Evolutionary conservation across 257 asterid genomes (phyloP), one percentile per base, ranked within the genome.

Genomic region (Gardenia jasminoides): DNA sequence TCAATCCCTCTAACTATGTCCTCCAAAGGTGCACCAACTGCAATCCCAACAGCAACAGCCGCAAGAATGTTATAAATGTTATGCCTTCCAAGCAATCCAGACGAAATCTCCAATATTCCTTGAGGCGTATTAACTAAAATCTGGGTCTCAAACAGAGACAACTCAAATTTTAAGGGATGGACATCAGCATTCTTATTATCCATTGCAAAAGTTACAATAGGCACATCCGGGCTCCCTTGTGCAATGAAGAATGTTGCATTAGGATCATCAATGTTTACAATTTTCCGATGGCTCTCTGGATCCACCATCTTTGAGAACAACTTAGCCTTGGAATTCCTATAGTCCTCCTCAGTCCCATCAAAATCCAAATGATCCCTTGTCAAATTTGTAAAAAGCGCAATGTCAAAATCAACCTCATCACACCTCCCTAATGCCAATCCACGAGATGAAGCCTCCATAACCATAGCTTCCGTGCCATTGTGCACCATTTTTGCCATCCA

Each of bases 1-100:
- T 95, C 98, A 67, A 95, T 86, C 83, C 99, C 99, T 86, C 94
- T 91, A 65, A 95, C 99, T 83, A 95, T 93, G 78, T 95, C 98
- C 85, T 93, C 97, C 88, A 95, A 85, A 67, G 97, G 98, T 22
- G 98, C 98, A 79, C 97, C 97, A 67, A 95, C 99, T 12, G 98
- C 97, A 80, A 95, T 90, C 20, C 99, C 98, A 69, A 93, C 92
- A 11, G 97, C 94, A 33, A 93, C 92, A 61, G 98, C 92, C 20
- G 97, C 96, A 74, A 95, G 96, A 81, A 95, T 92, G 85, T 89
- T 95, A 86, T 93, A 95, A 77, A 95, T 83, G 80, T 93, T 93
- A 83, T 91, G 97, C 92, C 97, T 90, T 76, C 97, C 98, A 20
- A 95, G 97, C 44, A 93, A 84, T 61, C 99, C 98, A 0, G 98